Evolutionary conservation across 2,329 filamentous ascomycete genomes (phyloP), one percentile per base, ranked within the genome.

Genomic region (Metarhizium humberi): DNA sequence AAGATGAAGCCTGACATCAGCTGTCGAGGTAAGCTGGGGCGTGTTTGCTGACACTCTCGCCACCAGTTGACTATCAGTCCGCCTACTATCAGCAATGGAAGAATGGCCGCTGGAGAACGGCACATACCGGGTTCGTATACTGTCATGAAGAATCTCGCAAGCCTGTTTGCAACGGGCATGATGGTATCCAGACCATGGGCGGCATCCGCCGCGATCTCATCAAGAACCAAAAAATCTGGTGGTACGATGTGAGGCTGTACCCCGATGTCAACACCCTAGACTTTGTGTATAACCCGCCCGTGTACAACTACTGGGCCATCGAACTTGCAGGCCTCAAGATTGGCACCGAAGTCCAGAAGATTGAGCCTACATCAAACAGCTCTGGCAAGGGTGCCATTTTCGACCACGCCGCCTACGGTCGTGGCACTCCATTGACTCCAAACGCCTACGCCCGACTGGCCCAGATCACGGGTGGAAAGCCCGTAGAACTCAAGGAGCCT

Each of bases 191-290:
- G 56, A 59, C 60, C 18, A 34, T 60, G 20, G 60, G 58, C 14
- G 60, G 60, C 7, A 51, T 60, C 47, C 56, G 54, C 36, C 32
- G 47, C 20, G 58, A 57, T 42, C 53, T 61, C n/a, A 55, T 67
- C 13, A 61, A 63, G 8, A 64, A 67, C 53, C 63, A 64, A 8
- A 61, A 59, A 52, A 56, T 55, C 25, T 70, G 67, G 60, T 71
- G 68, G 64, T 59, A 65, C 30, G 61, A 65, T 14, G 56, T 59
- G 32, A 43, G 55, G 38, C 18, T 56, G 18, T 61, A 54, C 53
- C 56, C 56, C 18, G 58, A 58, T 43, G 57, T 61, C 52, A 61
- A 61, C 60, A 45, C 54, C 4, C 43, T 60, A 45, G 54, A 51
- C 50, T 61, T 60, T 53, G 40, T 55, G 18, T 61, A 61, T 45